A percentile compares a stretch with the other conserved stretches of the same genome.
phyloP scores from a whole-genome alignment of 2,329 filamentous ascomycete species.

The Aspergillus ochraceoroseus region DNA sequence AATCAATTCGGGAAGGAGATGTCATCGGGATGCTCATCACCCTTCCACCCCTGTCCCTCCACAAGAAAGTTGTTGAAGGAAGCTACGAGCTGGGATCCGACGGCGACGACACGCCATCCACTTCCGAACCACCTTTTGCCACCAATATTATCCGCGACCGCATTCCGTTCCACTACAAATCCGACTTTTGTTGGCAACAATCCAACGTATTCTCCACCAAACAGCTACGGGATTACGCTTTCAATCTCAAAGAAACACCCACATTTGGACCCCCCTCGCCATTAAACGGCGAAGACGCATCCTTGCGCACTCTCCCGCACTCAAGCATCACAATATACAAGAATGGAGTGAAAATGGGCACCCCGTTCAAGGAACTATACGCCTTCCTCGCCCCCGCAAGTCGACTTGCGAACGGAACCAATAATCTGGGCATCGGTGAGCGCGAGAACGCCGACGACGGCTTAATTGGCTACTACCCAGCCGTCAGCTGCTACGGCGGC shows the following conservation, averaged over 20 bases:
- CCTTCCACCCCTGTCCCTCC: conserved; percentile 76
- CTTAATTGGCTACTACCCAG: conserved; percentile 91
- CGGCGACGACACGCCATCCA: conserved; percentile 25
- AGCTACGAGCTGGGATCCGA: conserved; percentile 85
- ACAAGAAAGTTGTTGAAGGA: conserved; percentile 81
- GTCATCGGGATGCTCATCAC: conserved; percentile 92
- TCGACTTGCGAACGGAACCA: conserved; percentile 41
- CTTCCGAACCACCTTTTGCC: conserved; percentile 50
- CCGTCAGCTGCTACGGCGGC: conserved; percentile 84
- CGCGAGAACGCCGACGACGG: conserved; percentile 89
- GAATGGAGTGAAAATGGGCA: conserved; percentile 81
- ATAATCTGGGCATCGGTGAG: conserved; percentile 56
- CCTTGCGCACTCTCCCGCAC: conserved; percentile 79
- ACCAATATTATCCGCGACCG: conserved; percentile 89
- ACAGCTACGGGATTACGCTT: conserved; percentile 68
- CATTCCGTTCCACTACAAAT: conserved; percentile 89
- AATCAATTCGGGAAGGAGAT: conserved; percentile 81
- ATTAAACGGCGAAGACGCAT: conserved; percentile 62
- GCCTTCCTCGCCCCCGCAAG: conserved; percentile 90
- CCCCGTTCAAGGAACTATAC: conserved; percentile 79
- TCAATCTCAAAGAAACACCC: conserved; percentile 45
- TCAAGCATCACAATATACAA: conserved; percentile 88
- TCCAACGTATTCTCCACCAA: conserved; percentile 65
- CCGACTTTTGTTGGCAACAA: conserved; percentile 82
- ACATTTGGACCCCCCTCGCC: conserved; percentile 51